Conservation (phyloP, 1,284 basidiomycete species). For the Puccinia polysora region DNA sequence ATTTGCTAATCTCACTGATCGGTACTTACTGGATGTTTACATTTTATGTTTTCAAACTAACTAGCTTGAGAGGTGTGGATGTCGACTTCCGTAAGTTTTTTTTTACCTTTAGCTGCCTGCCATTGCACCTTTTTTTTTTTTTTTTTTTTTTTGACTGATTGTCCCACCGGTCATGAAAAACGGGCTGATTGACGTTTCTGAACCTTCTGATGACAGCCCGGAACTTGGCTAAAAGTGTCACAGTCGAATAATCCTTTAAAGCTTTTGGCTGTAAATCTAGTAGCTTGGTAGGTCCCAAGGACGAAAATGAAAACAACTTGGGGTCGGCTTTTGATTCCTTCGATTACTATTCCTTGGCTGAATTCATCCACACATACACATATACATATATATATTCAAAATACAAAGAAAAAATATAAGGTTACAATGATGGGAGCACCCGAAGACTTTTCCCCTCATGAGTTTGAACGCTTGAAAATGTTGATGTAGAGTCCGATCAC, state of each 20-base stretch:
- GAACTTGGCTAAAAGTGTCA: conserved; percentile 41
- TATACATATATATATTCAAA: no score
- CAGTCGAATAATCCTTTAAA: conserved; percentile 33
- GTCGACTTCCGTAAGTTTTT: conserved; percentile 41
- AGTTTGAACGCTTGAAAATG: no score
- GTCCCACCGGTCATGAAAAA: neutral
- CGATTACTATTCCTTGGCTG: no score
- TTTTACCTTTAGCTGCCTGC: neutral
- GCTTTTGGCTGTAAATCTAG: no score
- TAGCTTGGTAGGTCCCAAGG: no score
- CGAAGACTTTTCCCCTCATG: no score
- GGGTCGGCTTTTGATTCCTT: no score
- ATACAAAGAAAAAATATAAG: no score
- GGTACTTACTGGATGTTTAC: neutral
- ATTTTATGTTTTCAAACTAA: neutral
- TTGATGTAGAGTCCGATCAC: no score
- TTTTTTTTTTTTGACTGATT: neutral
- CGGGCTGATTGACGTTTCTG: neutral
- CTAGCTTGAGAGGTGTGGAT: conserved; percentile 40
- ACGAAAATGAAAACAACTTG: no score
- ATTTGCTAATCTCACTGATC: neutral
- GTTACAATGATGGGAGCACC: no score
- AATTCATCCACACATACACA: no score
- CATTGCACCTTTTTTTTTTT: neutral
- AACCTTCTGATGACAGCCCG: conserved; percentile 10